Evolutionary conservation across 176 grass and related monocot species (phyloP).

Genomic region (Cenchrus fungigraminus): DNA sequence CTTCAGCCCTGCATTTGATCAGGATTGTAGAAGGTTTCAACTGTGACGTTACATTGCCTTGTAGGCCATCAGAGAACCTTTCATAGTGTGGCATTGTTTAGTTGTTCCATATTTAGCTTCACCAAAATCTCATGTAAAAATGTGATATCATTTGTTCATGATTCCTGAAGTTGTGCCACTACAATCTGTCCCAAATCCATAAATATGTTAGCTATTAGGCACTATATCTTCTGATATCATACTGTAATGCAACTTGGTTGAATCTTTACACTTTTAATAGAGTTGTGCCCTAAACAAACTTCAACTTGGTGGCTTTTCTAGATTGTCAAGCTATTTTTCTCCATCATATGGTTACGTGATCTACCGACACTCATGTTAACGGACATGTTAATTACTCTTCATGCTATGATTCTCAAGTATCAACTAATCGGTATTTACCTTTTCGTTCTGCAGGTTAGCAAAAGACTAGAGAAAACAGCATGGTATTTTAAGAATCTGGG

Average conservation of each 20-base stretch:
- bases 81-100: neutral
- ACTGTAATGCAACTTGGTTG: neutral
- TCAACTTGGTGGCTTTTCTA: neutral
- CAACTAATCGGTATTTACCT: neutral
- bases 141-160: neutral
- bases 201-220: neutral
- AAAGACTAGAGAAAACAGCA: conserved; percentile 73
- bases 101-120: neutral
- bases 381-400: neutral
- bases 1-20: neutral
- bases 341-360: neutral
- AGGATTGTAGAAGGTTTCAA: neutral
- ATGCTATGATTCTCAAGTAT: neutral
- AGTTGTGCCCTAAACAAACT: neutral
- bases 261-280: neutral
- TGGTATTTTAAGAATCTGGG: conserved; percentile 83
- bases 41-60: neutral
- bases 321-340: neutral
- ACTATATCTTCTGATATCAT: neutral
- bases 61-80: neutral
- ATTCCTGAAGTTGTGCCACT: neutral
- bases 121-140: neutral
- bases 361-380: neutral
- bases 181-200: neutral
- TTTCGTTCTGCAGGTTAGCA: conserved; percentile 67